These are phyloP conservation scores for Physaria fendleri DNA, from an alignment of 345 rosid species.

Conservation along the genomic window DNA sequence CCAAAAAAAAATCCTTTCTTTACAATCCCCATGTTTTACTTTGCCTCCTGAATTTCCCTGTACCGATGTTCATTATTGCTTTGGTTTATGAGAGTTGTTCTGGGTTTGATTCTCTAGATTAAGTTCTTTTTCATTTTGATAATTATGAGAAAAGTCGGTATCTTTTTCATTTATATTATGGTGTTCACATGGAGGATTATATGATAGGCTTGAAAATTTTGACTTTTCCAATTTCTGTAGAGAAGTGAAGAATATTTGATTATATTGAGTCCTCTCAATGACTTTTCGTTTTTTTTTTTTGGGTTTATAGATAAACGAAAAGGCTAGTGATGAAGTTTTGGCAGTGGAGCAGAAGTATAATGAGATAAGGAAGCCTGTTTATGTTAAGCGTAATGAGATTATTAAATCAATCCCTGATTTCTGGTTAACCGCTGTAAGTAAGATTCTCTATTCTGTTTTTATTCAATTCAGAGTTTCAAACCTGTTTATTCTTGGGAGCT, in stretches of 20 bases:
- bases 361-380: conserved; percentile 73
- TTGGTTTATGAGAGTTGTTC: background rate
- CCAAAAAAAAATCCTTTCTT: background rate
- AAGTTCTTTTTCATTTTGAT: conserved; percentile 21
- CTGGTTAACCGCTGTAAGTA: conserved; percentile 90
- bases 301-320: conserved; percentile 64
- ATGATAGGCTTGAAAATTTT: background rate
- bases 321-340: conserved; percentile 87
- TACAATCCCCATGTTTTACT: background rate
- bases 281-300: background rate
- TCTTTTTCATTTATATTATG: background rate
- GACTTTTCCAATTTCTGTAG: background rate
- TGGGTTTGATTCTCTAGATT: conserved; percentile 60
- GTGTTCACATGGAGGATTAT: background rate
- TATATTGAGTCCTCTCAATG: background rate
- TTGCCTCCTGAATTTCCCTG: conserved; percentile 49
- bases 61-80: conserved; percentile 29
- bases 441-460: conserved; percentile 1
- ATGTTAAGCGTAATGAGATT: conserved; percentile 71
- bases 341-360: conserved; percentile 91
- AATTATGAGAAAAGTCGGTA: background rate
- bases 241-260: background rate
- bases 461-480: background rate
- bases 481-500: background rate
- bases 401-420: conserved; percentile 84